Base-by-base conservation (phyloP, 148 eudicot genomes). In the Chenopodium berlandieri region DNA sequence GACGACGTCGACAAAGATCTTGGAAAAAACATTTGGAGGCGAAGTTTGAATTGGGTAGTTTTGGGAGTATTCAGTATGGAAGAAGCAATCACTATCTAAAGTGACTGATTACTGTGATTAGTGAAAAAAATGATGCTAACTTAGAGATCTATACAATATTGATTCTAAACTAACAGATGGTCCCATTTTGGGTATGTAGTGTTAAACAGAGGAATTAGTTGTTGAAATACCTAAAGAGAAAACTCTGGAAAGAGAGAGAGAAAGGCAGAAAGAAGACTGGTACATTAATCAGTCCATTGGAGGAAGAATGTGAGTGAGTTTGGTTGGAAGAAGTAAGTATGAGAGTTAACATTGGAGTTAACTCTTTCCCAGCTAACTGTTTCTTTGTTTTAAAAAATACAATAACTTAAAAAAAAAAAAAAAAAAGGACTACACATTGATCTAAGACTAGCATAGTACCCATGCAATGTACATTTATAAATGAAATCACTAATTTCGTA, bases 301-400 rank as follows among this genome's bases (percentile, higher is more conserved):
- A 71, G n/a, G 50, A 58, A 34, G 77, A 37, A 60, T 44, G 67
- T 66, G 46, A 77, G 73, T 71, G 73, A 77, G 76, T 60, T 37
- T 77, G 82, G 81, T 78, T 74, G 78, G 64, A 78, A 34, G 54
- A 77, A 78, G 81, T 78, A 78, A 78, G 81, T 82, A 76, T 23
- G 76, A 73, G 23, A 46, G 58, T 25, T 47, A 73, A 71, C 74
- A 75, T 69, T 60, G 79, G 75, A 74, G 66, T 76, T 32, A 79
- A 75, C 64, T 83, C 66, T 79, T 75, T 65, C 60, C 1, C 30
- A 27, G 30, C 30, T 27, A 27, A 27, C 30, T 27, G 30, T 27
- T 27, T 27, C 30, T 27, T 27, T 27, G 30, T 27, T 27, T 27
- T 27, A 27, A 27, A 27, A 27, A 27, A 27, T 27, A 27, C 30